These are phyloP conservation scores for Musa troglodytarum DNA, from an alignment of 176 grass and related monocot genomes.

Conservation along the genomic window DNA sequence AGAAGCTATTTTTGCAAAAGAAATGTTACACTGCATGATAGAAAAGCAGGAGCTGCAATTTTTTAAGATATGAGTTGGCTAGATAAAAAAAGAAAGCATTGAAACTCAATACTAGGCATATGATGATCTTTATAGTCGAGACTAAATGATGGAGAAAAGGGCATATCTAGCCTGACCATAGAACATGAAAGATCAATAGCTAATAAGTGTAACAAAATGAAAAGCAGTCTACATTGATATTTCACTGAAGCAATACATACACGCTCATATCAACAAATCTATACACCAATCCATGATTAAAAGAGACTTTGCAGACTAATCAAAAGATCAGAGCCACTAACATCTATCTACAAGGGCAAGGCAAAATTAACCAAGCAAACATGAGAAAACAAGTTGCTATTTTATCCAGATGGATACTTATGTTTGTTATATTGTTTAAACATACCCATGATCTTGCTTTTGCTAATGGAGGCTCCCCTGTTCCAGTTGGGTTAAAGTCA, in stretches of 20 bases:
- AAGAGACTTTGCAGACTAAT: neutral
- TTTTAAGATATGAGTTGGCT: neutral
- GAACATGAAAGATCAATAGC: neutral
- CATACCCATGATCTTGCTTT: conserved; percentile 91
- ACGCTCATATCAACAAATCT: no score
- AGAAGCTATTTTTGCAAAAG: neutral
- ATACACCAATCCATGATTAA: neutral
- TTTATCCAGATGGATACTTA: neutral
- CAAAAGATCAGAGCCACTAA: neutral
- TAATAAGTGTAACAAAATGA: neutral
- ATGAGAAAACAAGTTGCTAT: neutral
- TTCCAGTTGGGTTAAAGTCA: conserved; percentile 93
- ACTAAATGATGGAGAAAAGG: neutral
- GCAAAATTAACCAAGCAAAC: neutral
- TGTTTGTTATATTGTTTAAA: neutral
- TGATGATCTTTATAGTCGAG: neutral
- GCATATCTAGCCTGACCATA: neutral
- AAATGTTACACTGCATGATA: neutral
- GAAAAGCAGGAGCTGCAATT: neutral
- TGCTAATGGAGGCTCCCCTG: conserved; percentile 81
- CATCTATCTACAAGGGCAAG: neutral
- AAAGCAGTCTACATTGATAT: no score
- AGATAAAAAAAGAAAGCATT: neutral
- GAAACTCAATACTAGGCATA: neutral
- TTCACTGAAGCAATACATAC: no score